Evolutionary conservation across 2,329 filamentous ascomycete genomes (phyloP).

Genomic region (Pezicula neosporulosa): DNA sequence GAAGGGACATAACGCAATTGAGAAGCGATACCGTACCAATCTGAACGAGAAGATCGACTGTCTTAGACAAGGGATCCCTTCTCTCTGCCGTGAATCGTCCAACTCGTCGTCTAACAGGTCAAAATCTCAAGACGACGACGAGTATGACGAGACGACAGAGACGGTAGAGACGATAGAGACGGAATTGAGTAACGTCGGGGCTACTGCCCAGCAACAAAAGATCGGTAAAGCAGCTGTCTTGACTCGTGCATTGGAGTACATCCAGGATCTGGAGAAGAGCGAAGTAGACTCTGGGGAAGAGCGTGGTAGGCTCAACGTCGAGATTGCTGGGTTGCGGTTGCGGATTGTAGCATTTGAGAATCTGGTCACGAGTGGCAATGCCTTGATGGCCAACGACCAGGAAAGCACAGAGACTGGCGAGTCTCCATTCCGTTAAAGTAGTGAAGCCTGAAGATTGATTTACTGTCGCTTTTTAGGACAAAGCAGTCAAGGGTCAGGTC

Average conservation of each 20-base stretch:
- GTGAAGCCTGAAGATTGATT: too few relatives aligned
- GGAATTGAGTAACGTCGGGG: background rate
- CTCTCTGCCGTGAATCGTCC: background rate
- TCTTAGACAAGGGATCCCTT: constrained; percentile 11
- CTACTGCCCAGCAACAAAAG: constrained; percentile 8
- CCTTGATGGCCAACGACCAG: background rate
- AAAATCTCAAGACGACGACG: constrained; percentile 4
- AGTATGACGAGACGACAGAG: background rate
- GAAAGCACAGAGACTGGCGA: too few relatives aligned
- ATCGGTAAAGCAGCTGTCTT: constrained; percentile 20
- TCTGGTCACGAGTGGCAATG: constrained; percentile 9
- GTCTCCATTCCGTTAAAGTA: too few relatives aligned
- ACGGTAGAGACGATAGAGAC: background rate
- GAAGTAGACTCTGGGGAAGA: constrained; percentile 14
- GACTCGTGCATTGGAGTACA: constrained; percentile 18
- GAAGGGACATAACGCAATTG: constrained; percentile 10
- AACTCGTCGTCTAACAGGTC: background rate
- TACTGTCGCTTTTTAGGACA: too few relatives aligned
- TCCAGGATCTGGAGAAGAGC: constrained; percentile 15
- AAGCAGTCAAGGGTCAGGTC: too few relatives aligned
- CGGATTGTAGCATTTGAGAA: constrained; percentile 16
- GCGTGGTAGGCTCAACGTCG: constrained; percentile 8
- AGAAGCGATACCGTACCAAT: constrained; percentile 18
- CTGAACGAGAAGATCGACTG: constrained; percentile 18
- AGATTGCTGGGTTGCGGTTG: constrained; percentile 8